Evolutionary conservation across 2,329 filamentous ascomycete species (phyloP).

Genomic region (Trichoderma lentiforme): DNA sequence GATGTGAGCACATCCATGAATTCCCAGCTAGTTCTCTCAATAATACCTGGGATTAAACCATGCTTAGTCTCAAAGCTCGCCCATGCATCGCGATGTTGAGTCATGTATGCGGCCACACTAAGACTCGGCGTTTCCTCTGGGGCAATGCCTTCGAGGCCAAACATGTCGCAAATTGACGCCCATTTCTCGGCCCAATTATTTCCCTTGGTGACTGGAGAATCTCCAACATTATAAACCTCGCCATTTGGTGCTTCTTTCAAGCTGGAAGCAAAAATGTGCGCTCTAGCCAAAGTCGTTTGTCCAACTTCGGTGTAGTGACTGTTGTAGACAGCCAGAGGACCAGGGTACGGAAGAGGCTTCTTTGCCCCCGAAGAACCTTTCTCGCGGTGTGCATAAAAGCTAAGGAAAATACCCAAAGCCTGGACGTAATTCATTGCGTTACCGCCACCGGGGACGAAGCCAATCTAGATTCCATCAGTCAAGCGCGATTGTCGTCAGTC

Average conservation of each 20-base stretch:
- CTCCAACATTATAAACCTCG: conserved; percentile 9
- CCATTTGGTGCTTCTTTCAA: not conserved
- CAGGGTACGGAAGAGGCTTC: not conserved
- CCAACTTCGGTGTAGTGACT: conserved; percentile 4
- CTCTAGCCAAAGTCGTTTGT: conserved; percentile 7
- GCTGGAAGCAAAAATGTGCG: conserved; percentile 6
- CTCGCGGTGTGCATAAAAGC: conserved; percentile 12
- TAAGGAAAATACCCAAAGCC: conserved; percentile 10
- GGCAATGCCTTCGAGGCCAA: conserved; percentile 3
- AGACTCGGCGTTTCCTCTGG: not conserved
- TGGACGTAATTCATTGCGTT: conserved; percentile 11
- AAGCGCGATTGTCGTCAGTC: not conserved
- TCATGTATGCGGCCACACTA: not conserved
- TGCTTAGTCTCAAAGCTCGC: not conserved
- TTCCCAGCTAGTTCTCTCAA: conserved; percentile 6
- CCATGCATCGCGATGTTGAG: conserved; percentile 9
- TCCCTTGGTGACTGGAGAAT: conserved; percentile 4
- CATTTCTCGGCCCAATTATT: conserved; percentile 14
- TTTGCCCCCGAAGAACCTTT: not conserved
- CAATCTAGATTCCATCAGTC: not conserved
- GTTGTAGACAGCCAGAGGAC: conserved; percentile 1
- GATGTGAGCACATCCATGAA: conserved; percentile 15
- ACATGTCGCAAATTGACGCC: not conserved
- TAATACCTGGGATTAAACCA: not conserved
- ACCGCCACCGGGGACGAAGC: conserved; percentile 7